Percentiles rank a stretch among this genome's conserved stretches.
Evolutionary conservation across 108 stramenopile genomes (phyloP).

Genomic region (Skeletonema costatum): DNA sequence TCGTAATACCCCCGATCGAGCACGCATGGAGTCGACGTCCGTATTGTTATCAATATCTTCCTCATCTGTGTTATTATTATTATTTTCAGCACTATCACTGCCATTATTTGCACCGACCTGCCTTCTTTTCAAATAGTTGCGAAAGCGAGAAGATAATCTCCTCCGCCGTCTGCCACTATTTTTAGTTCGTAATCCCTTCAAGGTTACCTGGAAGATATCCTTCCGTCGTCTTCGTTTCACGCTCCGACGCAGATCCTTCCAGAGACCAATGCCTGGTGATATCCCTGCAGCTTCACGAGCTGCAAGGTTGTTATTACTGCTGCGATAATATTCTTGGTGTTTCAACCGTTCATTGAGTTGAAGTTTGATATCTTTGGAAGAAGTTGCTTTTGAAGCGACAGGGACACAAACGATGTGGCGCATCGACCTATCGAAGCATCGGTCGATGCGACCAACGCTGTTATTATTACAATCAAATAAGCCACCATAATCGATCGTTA

Average conservation of each 20-base stretch:
- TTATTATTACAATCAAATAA: not conserved
- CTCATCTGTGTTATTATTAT: not conserved
- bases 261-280: constrained; percentile 19
- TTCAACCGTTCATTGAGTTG: not conserved
- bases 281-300: constrained; percentile 29
- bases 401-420: not conserved
- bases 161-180: constrained; percentile 15
- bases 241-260: constrained; percentile 21
- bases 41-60: constrained; percentile 5
- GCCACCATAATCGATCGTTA: not conserved
- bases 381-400: not conserved
- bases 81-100: not conserved
- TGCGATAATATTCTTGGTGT: not conserved
- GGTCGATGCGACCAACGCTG: not conserved
- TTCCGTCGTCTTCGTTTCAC: not conserved
- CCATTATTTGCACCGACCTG: not conserved
- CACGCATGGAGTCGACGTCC: constrained; percentile 46
- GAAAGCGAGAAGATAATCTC: constrained; percentile 18
- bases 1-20: constrained; percentile 60
- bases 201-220: constrained; percentile 3
- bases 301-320: not conserved
- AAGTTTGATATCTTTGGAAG: not conserved
- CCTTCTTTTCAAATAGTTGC: constrained; percentile 2
- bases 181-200: constrained; percentile 3
- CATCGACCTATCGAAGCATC: not conserved